Evolutionary conservation across 768 basidiomycete genomes (phyloP).

Genomic region (Lactarius pseudohatsudake): DNA sequence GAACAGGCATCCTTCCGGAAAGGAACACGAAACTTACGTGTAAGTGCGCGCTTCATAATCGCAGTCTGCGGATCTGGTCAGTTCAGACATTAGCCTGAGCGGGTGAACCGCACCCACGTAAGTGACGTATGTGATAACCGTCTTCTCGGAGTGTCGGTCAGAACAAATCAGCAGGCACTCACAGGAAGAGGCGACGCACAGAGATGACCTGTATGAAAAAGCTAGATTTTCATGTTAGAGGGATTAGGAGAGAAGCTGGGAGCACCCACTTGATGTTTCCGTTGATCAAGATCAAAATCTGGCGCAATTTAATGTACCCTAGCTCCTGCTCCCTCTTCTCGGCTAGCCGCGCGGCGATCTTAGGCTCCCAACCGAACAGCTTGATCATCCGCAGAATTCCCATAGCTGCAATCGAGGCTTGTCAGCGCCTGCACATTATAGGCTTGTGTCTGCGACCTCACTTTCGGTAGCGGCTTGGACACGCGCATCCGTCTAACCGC

Average conservation of each 20-base stretch:
- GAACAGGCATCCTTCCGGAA: not conserved
- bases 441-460: conserved; percentile 18
- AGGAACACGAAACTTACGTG: conserved; percentile 24
- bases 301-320: conserved; percentile 36
- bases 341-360: conserved; percentile 37
- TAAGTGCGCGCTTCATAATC: conserved; percentile 38
- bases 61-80: conserved; percentile 29
- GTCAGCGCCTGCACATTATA: conserved; percentile 1
- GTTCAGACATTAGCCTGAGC: not conserved
- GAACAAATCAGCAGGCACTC: not conserved
- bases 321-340: conserved; percentile 44
- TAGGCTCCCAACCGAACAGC: conserved; percentile 63
- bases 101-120: conserved; percentile 29
- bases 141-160: conserved; percentile 30
- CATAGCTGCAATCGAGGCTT: conserved; percentile 33
- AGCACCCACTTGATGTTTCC: conserved; percentile 35
- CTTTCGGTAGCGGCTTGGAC: conserved; percentile 48
- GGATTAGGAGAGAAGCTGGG: not conserved
- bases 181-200: conserved; percentile 22
- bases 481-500: conserved; percentile 44
- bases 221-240: conserved; percentile 27
- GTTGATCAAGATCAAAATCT: conserved; percentile 38
- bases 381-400: conserved; percentile 50
- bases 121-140: conserved; percentile 38
- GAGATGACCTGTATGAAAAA: conserved; percentile 41